phyloP scores from a whole-genome alignment of 1,284 basidiomycete species.

The Microstroma glucosiphilum region DNA sequence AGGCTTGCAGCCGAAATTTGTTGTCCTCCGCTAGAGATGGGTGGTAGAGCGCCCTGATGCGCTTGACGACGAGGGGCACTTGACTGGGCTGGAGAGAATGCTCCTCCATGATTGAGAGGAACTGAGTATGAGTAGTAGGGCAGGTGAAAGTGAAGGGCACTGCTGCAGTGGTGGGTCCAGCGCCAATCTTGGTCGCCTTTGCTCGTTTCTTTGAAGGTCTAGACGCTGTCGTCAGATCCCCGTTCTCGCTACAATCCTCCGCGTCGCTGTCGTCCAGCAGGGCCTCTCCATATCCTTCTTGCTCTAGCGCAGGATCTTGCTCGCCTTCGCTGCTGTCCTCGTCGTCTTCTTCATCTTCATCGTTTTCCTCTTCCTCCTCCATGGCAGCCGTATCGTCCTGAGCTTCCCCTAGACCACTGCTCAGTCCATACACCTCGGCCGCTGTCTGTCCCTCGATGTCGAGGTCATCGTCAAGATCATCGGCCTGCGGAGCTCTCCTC shows the following conservation, averaged over 20 bases:
- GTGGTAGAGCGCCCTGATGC: conserved; percentile 84
- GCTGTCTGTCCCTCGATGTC: conserved; percentile 38
- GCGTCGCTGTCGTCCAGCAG: conserved; percentile 49
- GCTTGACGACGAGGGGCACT: conserved; percentile 75
- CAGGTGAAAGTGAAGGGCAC: conserved; percentile 88
- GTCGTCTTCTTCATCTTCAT: conserved; percentile 33
- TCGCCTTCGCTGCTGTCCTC: conserved; percentile 52
- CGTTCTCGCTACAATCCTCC: conserved; percentile 39
- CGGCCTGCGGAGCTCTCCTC: conserved; percentile 59
- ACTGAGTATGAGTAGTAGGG: conserved; percentile 76
- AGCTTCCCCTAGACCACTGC: conserved; percentile 44
- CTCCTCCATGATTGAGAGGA: conserved; percentile 71
- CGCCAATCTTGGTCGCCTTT: background rate
- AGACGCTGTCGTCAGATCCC: conserved; percentile 52
- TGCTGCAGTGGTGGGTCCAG: background rate
- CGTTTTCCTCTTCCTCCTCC: conserved; percentile 51
- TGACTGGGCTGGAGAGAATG: conserved; percentile 57
- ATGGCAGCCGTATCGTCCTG: no score
- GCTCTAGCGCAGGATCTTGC: conserved; percentile 24
- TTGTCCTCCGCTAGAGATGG: conserved; percentile 84
- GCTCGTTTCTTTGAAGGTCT: background rate
- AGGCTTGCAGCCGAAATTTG: conserved; percentile 64
- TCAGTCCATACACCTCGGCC: conserved; percentile 39
- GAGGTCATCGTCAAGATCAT: conserved; percentile 86
- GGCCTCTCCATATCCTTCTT: conserved; percentile 19